Conservation (phyloP, 2,329 filamentous ascomycete genomes). For the Colletotrichum sp. region DNA sequence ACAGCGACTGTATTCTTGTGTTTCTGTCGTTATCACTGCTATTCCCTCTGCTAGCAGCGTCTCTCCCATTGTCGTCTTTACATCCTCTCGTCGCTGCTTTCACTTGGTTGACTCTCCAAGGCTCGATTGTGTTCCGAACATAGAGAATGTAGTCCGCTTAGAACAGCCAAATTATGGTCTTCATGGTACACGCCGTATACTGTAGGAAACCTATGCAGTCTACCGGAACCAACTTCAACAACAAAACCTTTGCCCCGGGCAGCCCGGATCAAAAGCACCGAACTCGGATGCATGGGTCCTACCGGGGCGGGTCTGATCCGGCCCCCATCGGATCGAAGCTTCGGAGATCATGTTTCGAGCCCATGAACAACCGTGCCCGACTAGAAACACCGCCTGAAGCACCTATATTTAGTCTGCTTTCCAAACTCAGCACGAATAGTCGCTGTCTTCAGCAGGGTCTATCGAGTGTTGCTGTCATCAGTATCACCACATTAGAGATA, state of each 20-base stretch:
- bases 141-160: fast-evolving
- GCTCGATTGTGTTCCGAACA: background rate
- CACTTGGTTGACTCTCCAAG: background rate
- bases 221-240: background rate
- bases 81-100: background rate
- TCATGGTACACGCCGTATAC: background rate
- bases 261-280: background rate
- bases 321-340: background rate
- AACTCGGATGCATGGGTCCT: background rate
- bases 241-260: background rate
- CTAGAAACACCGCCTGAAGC: background rate
- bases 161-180: background rate
- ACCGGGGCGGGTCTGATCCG: background rate
- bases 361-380: background rate
- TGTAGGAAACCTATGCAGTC: background rate
- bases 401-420: background rate
- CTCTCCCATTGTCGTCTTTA: background rate
- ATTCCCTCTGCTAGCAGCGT: background rate
- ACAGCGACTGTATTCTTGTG: background rate
- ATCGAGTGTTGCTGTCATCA: background rate
- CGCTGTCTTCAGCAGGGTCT: background rate
- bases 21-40: background rate
- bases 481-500: background rate
- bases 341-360: background rate
- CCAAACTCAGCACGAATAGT: background rate